These are phyloP conservation scores for Leptoxyphium fumago DNA, from an alignment of 2,329 filamentous ascomycete species.

Conservation along the genomic window DNA sequence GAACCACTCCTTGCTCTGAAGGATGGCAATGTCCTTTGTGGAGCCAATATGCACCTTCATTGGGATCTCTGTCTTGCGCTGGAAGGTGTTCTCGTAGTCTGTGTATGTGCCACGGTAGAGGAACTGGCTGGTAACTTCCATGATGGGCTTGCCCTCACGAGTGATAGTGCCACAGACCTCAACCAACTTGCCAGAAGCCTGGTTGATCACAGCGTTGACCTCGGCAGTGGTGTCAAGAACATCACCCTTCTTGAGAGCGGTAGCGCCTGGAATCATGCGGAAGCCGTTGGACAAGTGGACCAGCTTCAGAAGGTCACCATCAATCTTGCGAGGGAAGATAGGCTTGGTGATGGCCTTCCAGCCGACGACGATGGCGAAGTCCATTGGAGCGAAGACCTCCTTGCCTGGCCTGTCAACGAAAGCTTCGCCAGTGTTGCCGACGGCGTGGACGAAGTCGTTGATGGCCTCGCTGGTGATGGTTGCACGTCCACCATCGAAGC, in stretches of 20 bases:
- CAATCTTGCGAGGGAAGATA: constrained; percentile 92
- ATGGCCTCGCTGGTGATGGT: constrained; percentile 85
- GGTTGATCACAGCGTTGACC: constrained; percentile 95
- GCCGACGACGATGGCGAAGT: constrained; percentile 42
- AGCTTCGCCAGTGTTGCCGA: constrained; percentile 92
- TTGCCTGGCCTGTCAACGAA: constrained; percentile 94
- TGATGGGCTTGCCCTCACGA: constrained; percentile 69
- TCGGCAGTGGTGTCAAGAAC: constrained; percentile 83
- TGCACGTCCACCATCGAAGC: constrained; percentile 78
- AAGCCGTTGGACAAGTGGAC: constrained; percentile 96
- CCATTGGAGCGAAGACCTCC: constrained; percentile 90
- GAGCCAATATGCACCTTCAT: constrained; percentile 83
- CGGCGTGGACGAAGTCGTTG: constrained; percentile 97
- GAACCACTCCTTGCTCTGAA: constrained; percentile 98
- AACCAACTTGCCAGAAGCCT: constrained; percentile 98
- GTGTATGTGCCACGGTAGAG: constrained; percentile 84
- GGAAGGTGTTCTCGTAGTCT: constrained; percentile 97
- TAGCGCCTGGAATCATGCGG: constrained; percentile 92
- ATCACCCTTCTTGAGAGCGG: constrained; percentile 91
- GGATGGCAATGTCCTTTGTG: constrained; percentile 80
- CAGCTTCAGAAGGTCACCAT: constrained; percentile 88
- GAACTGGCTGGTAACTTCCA: constrained; percentile 98
- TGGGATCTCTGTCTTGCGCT: constrained; percentile 88
- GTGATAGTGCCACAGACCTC: constrained; percentile 97
- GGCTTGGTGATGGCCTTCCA: constrained; percentile 95